phyloP scores from a whole-genome alignment of 192 early-diverging fungal genomes.

The Coemansia sp. region DNA sequence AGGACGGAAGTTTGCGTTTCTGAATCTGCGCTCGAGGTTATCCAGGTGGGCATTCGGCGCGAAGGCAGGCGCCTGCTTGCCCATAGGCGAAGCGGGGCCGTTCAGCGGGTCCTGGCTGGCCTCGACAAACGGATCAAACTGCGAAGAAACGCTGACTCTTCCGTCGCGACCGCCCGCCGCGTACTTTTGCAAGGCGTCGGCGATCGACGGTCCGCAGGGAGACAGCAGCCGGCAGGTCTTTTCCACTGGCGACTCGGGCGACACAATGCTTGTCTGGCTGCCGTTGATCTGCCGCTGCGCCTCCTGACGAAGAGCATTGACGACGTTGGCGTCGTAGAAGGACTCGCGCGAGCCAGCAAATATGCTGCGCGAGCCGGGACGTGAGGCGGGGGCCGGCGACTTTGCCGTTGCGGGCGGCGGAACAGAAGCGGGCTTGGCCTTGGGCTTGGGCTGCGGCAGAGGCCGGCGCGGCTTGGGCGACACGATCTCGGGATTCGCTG shows the following conservation, averaged over 20 bases:
- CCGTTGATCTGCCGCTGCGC: constrained; percentile 52
- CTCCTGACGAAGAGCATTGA: constrained; percentile 49
- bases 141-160: constrained; percentile 38
- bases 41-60: constrained; percentile 43
- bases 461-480: constrained; percentile 5
- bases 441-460: constrained; percentile 19
- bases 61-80: constrained; percentile 10
- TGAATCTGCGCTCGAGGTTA: constrained; percentile 48
- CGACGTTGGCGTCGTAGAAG: constrained; percentile 46
- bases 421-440: constrained; percentile 12
- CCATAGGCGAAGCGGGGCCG: constrained; percentile 11
- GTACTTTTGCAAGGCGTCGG: constrained; percentile 37
- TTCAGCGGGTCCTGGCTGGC: constrained; percentile 39
- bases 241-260: constrained; percentile 12
- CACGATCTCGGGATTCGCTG: background rate
- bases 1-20: constrained; percentile 53
- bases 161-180: constrained; percentile 17
- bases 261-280: constrained; percentile 31
- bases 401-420: background rate
- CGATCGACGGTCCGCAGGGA: constrained; percentile 52
- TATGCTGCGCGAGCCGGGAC: constrained; percentile 36
- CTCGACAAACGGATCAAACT: constrained; percentile 49
- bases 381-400: background rate
- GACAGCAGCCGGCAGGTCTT: constrained; percentile 25
- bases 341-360: constrained; percentile 46